These are phyloP conservation scores for Candida hispaniensis DNA, from an alignment of 805 yeast genomes.

Conservation along the genomic window DNA sequence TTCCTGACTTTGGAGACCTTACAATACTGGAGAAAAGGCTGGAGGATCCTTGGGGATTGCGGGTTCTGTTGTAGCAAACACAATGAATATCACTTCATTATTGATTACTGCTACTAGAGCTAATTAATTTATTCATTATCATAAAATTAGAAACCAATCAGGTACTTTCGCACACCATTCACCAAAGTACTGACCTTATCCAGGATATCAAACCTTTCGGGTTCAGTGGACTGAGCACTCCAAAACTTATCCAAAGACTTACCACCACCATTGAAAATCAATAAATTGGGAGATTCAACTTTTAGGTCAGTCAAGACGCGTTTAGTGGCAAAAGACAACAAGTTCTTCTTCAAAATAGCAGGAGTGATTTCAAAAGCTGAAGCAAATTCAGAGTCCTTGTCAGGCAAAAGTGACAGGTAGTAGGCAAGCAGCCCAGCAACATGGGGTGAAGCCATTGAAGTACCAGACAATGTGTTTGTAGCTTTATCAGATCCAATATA, in stretches of 20 bases:
- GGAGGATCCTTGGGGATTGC: too few species aligned
- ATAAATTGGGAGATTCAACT: slow-evolving; percentile 43
- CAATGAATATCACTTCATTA: too few species aligned
- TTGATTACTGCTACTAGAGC: too few species aligned
- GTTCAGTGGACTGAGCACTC: slow-evolving; percentile 22
- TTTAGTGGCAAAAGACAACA: slow-evolving; percentile 43
- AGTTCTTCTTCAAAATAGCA: slow-evolving; percentile 41
- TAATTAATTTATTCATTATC: too few species aligned
- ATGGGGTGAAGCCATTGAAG: slow-evolving; percentile 57
- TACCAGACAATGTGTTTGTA: slow-evolving; percentile 46
- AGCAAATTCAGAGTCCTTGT: slow-evolving; percentile 39
- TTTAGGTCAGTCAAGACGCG: slow-evolving; percentile 38
- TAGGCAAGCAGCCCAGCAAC: slow-evolving; percentile 46
- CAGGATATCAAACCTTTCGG: too few species aligned
- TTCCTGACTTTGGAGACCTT: too few species aligned
- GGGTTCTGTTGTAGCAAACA: too few species aligned
- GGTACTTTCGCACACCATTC: too few species aligned
- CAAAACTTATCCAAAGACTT: slow-evolving; percentile 43
- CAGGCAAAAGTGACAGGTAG: slow-evolving; percentile 47
- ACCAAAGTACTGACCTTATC: too few species aligned
- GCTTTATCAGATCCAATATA: slow-evolving; percentile 44
- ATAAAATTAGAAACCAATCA: too few species aligned
- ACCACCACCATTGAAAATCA: slow-evolving; percentile 55
- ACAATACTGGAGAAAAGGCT: too few species aligned
- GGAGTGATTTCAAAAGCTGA: slow-evolving; percentile 40